Evolutionary conservation across 257 asterid species (phyloP), one percentile per base, ranked within the genome.

Genomic region (Knoxia roxburghii): DNA sequence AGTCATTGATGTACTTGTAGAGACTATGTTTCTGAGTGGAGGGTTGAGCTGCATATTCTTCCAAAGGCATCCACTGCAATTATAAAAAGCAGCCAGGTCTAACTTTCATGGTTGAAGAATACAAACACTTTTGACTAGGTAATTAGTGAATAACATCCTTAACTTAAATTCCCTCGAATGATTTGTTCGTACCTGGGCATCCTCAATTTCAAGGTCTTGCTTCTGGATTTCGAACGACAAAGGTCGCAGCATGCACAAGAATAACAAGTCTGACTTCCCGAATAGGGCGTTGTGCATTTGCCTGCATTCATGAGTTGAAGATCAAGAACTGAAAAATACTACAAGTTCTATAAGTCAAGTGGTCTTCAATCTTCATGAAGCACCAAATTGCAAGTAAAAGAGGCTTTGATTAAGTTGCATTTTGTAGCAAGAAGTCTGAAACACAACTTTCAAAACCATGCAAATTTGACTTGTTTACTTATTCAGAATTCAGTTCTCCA

Each of bases 201-300:
- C 96, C 54, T 86, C 96, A 52, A 88, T 88, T 74, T 88, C 96
- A 6, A 86, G 82, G 65, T 84, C 93, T 73, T 88, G 96, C 69
- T 76, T 86, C 68, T 74, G 72, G 72, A 88, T 88, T 74, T 82
- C 84, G 21, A 77, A 79, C 46, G 93, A 82, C 64, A 81, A 59
- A 37, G 96, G 96, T 46, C 76, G 81, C 76, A 88, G 26, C 89
- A 73, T 78, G 84, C 96, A 88, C 64, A 88, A 51, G 62, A 88
- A 77, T 57, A 81, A 41, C 69, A 89, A 43, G 51, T 83, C 91
- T 30, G 96, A 89, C 72, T 89, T 89, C 75, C 72, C 75, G 52
- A 84, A 88, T 29, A 88, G 78, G 11, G 75, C 61, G 72, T 73
- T 65, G 78, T 88, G 96, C 77, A 52, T 70, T 84, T 88, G 95